Evolutionary conservation across 1,139 yeast species (phyloP).

Genomic region (Pneumocystis carinii): DNA sequence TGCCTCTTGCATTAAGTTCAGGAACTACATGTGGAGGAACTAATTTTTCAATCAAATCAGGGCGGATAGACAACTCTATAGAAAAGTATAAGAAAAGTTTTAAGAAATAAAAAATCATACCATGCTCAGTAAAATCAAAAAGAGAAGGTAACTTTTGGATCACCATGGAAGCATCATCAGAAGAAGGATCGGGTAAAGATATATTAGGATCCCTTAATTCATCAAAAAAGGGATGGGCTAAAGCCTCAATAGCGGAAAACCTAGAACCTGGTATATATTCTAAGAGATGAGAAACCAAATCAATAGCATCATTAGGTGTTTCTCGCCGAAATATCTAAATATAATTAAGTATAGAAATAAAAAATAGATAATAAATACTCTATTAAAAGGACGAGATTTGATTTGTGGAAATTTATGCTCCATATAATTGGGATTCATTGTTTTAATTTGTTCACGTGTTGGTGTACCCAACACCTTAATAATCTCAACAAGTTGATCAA

Average conservation of each 20-base stretch:
- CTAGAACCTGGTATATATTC: conserved; percentile 68
- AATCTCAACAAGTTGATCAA: conserved; percentile 92
- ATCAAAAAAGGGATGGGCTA: conserved; percentile 61
- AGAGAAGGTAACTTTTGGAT: conserved; percentile 28
- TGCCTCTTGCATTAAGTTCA: conserved; percentile 21
- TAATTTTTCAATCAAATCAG: conserved; percentile 26
- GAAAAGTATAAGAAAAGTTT: not conserved
- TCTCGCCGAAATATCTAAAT: conserved; percentile 36
- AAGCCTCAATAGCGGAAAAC: conserved; percentile 51
- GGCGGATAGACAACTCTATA: conserved; percentile 28
- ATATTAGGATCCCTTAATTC: conserved; percentile 48
- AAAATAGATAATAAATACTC: conserved; percentile 33
- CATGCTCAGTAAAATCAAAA: conserved; percentile 26
- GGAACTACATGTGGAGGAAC: conserved; percentile 29
- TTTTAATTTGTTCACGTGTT: conserved; percentile 73
- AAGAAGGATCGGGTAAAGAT: conserved; percentile 36
- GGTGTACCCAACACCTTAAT: conserved; percentile 95
- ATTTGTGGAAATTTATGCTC: conserved; percentile 95
- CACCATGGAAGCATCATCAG: conserved; percentile 17
- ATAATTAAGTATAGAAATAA: not conserved
- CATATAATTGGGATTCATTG: conserved; percentile 95
- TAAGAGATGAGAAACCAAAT: conserved; percentile 42
- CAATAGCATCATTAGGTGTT: conserved; percentile 41
- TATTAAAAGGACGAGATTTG: conserved; percentile 76
- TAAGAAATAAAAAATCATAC: not conserved